Evolutionary conservation across 2,329 filamentous ascomycete genomes (phyloP), one percentile per base, ranked within the genome.

Genomic region (Diaporthe ilicicola): DNA sequence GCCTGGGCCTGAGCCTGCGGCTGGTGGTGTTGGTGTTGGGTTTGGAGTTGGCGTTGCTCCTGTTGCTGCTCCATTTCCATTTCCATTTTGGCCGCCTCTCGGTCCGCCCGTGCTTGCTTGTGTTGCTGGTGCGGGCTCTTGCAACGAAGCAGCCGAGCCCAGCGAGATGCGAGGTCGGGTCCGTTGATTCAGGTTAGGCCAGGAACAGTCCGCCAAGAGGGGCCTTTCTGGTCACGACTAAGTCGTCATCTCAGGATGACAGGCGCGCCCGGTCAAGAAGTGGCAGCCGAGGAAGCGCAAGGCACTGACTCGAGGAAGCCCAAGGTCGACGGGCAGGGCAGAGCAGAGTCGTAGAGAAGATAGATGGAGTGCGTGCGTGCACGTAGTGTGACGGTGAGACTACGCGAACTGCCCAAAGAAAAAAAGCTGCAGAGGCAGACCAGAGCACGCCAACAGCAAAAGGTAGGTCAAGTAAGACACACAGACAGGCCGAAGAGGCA

Each of bases 221-320:
- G 24, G 32, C 22, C n/a, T 39, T 67, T 44, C 24, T 42, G 34
- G 53, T 42, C 65, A 48, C 53, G 53, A 68, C 65, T 56, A 66
- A 42, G 53, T 62, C 53, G 70, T 70, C 67, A 67, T 72, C 50
- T 66, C 44, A 56, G 39, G 50, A 69, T 62, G 70, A 46, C 56
- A 56, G 42, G 54, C 59, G 53, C 50, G 55, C 67, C 59, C 61
- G 51, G 70, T 62, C 53, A 17, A 56, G 24, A 32, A 27, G 48
- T 56, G n/a, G 46, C 19, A 29, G 29, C 70, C 55, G 42, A 46
- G 39, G 48, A 37, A 44, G 66, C 61, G 51, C 56, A 29, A 66
- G 51, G 55, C 42, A 65, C 42, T 71, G 70, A 71, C 70, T 65
- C 70, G 65, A 59, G 59, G 22, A 44, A n/a, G 24, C 62, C 62